Evolutionary conservation across 2,329 filamentous ascomycete species (phyloP), one percentile per base, ranked within the genome.

Genomic region (Alternaria brassicae): DNA sequence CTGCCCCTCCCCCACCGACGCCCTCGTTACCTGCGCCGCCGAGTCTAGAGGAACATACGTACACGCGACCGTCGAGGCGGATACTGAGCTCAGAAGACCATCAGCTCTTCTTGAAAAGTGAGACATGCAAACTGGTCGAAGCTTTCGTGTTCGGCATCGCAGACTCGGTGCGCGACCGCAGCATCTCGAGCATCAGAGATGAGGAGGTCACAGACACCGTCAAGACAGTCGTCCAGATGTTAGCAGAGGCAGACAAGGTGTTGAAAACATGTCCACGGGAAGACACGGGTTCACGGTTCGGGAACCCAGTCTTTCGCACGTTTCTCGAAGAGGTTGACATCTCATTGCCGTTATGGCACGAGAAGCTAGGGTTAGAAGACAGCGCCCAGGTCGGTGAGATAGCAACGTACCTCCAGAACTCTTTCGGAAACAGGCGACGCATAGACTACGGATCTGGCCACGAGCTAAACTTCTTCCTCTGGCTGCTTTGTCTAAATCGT

Each of bases 391-490:
- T 89, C 47, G 79, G 84, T 3, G 95, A 99, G 75, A 82, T 91
- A 5, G 89, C 89, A 0, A 87, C 89, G 28, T 99, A 99, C 78
- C 84, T 99, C 32, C 81, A 86, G 63, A 86, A 96, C 72, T 89
- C 91, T 0, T 93, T 98, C 66, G 95, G 95, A 44, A 97, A 96
- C 74, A 86, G 89, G 42, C 86, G 86, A 7, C 66, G 74, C 23
- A 95, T 99, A 72, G 95, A 99, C 81, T 99, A 99, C 77, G 95
- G 95, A 50, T 97, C 93, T 0, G 95, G 95, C 2, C 95, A 99
- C 78, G 95, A 99, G 80, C 86, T 99, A 62, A 98, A 99, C 82
- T 98, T 99, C 80, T 84, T 94, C 77, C 90, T 97, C 74, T 99
- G 94, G 93, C 85, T 98, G 34, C 86, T 99, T n/a, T 97, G 92